Evolutionary conservation across 495 filamentous ascomycete species (phyloP), one percentile per base, ranked within the genome.

Genomic region (Tuber melanosporum): DNA sequence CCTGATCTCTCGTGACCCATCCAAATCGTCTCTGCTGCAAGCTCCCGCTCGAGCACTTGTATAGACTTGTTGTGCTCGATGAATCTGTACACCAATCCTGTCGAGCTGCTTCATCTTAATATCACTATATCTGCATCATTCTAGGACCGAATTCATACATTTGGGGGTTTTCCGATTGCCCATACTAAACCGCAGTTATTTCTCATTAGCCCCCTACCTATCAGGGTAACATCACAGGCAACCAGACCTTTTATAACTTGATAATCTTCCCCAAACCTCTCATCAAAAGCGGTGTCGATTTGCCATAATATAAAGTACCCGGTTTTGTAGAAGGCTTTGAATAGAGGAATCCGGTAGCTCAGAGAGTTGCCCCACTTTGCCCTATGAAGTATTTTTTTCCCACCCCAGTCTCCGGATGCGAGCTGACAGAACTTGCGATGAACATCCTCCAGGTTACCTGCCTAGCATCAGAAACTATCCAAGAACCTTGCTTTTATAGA

Each of bases 251-350:
- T 81, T 49, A 79, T 70, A 36, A 81, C 22, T 74, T 81, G 77
- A n/a, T 49, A 71, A 52, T 46, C 73, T 12, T 32, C 8, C 8
- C 36, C 76, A 5, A 78, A 70, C 7, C 79, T 73, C 15, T 83
- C 78, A 20, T 84, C 83, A 12, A 80, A 83, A 0, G 80, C 86
- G 2, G 84, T 62, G 75, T 84, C 84, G 10, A 85, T 72, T 73
- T 86, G 85, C 85, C 85, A 86, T 12, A 86, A 71, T 39, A 86
- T 85, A 22, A 32, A 70, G 12, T 72, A 46, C 20, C 69, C 71
- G 19, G 57, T 77, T 7, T 47, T 72, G 66, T 79, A 79, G 22
- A 71, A 39, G 32, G 77, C 71, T 39, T 45, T 57, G 66, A 49
- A 79, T n/a, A 79, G 43, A 10, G 70, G 73, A 1, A 71, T 72